Percentiles rank a stretch among this genome's conserved stretches.
These are phyloP conservation scores for Thielaviopsis populi DNA, from an alignment of 2,329 filamentous ascomycete species.

Conservation along the genomic window DNA sequence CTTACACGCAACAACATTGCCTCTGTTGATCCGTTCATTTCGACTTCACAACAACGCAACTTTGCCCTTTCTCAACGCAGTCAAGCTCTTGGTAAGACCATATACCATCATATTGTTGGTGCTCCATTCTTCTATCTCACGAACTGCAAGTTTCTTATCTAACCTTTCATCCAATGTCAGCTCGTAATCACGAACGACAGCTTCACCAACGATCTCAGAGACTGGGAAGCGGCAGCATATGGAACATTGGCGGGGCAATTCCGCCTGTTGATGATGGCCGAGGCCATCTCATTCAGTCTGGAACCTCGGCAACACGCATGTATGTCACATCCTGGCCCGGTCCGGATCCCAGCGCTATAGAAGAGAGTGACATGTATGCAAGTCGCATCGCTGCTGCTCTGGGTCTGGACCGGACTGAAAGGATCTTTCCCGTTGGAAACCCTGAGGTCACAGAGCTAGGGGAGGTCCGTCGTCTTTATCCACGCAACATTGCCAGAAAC, in stretches of 20 bases:
- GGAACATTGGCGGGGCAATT: slow-evolving; percentile 12
- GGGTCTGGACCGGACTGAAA: slow-evolving; percentile 54
- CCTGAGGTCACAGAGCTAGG: slow-evolving; percentile 20
- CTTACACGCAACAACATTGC: slow-evolving; percentile 3
- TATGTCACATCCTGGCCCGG: slow-evolving; percentile 37
- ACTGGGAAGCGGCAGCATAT: slow-evolving; percentile 9
- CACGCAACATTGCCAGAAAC: slow-evolving; percentile 12
- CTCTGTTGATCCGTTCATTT: slow-evolving; percentile 13
- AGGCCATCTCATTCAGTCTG: slow-evolving; percentile 49
- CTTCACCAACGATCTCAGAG: neutral
- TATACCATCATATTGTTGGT: neutral
- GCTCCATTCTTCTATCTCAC: neutral
- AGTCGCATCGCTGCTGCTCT: slow-evolving; percentile 65
- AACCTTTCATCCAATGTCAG: neutral
- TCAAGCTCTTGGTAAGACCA: slow-evolving; percentile 9
- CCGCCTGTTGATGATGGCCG: slow-evolving; percentile 44
- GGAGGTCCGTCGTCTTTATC: slow-evolving; percentile 21
- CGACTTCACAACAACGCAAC: slow-evolving; percentile 9
- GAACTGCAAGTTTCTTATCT: neutral
- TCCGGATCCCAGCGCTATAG: slow-evolving; percentile 31
- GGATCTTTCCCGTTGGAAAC: slow-evolving; percentile 39
- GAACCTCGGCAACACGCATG: slow-evolving; percentile 53
- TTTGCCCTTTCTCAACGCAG: slow-evolving; percentile 5
- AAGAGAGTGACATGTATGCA: slow-evolving; percentile 55
- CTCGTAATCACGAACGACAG: slow-evolving; percentile 2